Conservation (phyloP, 768 basidiomycete species). For the Xerocomellus intermedius region DNA sequence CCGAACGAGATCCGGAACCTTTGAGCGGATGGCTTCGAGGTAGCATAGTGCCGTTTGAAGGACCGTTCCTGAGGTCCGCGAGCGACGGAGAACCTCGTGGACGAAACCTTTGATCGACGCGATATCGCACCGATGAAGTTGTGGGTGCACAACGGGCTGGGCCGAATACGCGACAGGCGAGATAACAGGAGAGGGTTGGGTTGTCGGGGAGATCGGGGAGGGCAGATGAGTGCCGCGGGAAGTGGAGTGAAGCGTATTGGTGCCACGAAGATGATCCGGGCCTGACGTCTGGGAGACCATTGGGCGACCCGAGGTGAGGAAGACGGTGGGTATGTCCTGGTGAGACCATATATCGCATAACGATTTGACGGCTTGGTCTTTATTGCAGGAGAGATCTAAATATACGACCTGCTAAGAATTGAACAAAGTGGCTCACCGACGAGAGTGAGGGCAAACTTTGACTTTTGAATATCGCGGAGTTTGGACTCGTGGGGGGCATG, state of each 20-base stretch:
- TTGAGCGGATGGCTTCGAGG: slow-evolving; percentile 75
- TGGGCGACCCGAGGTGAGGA: slow-evolving; percentile 39
- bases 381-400: slow-evolving; percentile 10
- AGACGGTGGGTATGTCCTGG: slow-evolving; percentile 66
- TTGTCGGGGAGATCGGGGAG: slow-evolving; percentile 53
- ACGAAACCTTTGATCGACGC: slow-evolving; percentile 76
- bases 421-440: slow-evolving; percentile 56
- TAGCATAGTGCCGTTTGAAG: slow-evolving; percentile 89
- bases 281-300: slow-evolving; percentile 16
- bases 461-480: slow-evolving; percentile 50
- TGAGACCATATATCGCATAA: slow-evolving; percentile 79
- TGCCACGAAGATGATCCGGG: slow-evolving; percentile 8
- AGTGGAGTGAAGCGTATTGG: not conserved
- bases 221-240: slow-evolving; percentile 45
- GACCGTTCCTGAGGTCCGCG: slow-evolving; percentile 78
- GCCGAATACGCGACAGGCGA: slow-evolving; percentile 32
- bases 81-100: slow-evolving; percentile 84
- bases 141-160: slow-evolving; percentile 14
- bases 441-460: slow-evolving; percentile 62
- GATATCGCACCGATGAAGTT: slow-evolving; percentile 33
- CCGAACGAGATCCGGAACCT: slow-evolving; percentile 60
- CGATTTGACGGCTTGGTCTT: slow-evolving; percentile 79
- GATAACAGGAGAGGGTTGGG: slow-evolving; percentile 33
- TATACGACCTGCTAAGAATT: not conserved
- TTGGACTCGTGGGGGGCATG: slow-evolving; percentile 34